A percentile compares a stretch with the other conserved stretches of the same genome.
Evolutionary conservation across 495 filamentous ascomycete species (phyloP).

Genomic region (Niebla homalea): DNA sequence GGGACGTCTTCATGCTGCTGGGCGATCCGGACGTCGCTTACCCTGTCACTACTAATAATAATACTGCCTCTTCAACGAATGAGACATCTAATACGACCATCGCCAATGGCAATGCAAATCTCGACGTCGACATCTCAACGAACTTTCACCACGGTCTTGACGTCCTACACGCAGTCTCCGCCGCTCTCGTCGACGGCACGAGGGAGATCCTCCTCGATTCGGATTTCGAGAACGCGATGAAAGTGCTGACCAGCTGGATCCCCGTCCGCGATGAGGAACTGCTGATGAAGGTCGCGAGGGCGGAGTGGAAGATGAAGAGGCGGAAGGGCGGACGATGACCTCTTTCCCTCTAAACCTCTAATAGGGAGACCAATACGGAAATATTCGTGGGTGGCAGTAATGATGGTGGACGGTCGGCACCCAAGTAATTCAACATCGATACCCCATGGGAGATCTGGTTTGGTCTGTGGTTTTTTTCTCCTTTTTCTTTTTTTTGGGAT

Average conservation of each 20-base stretch:
- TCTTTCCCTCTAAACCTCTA: too few relatives aligned
- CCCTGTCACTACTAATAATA: neutral
- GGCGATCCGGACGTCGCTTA: slow-evolving; percentile 47
- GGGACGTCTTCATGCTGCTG: slow-evolving; percentile 97
- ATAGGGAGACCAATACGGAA: too few relatives aligned
- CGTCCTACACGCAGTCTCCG: slow-evolving; percentile 78
- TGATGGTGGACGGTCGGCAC: too few relatives aligned
- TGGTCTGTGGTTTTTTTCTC: too few relatives aligned
- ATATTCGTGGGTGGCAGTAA: too few relatives aligned
- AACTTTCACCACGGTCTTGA: slow-evolving; percentile 59
- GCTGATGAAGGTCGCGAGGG: slow-evolving; percentile 84
- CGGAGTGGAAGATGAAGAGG: slow-evolving; percentile 72
- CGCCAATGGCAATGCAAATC: neutral
- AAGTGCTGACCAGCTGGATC: slow-evolving; percentile 89
- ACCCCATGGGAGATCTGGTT: too few relatives aligned
- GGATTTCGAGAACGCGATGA: slow-evolving; percentile 98
- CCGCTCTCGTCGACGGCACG: slow-evolving; percentile 85
- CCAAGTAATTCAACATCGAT: too few relatives aligned
- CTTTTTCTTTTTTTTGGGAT: too few relatives aligned
- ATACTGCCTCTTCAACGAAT: neutral
- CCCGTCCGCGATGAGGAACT: slow-evolving; percentile 91
- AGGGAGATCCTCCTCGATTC: slow-evolving; percentile 82
- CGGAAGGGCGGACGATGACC: slow-evolving; percentile 29
- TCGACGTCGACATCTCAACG: neutral
- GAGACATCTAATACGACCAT: slow-evolving; percentile 7